A percentile compares a stretch with the other conserved stretches of the same genome.
These are phyloP conservation scores for Arxiozyma telluris DNA, from an alignment of 1,139 yeast species.

Conservation along the genomic window DNA sequence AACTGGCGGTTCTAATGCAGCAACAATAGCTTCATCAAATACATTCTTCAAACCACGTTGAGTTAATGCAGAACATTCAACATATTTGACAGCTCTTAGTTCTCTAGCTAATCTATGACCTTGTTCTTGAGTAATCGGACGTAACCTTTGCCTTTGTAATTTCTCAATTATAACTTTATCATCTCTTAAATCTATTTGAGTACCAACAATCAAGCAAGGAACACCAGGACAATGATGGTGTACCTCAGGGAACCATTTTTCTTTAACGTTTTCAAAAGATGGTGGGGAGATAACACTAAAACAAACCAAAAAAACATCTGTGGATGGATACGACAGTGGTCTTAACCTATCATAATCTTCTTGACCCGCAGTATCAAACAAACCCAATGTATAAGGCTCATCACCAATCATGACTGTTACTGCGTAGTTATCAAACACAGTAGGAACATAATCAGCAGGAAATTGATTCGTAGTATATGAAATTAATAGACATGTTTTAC, in stretches of 20 bases:
- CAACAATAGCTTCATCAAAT: slow-evolving; percentile 94
- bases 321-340: slow-evolving; percentile 92
- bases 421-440: slow-evolving; percentile 92
- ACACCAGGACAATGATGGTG: slow-evolving; percentile 98
- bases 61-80: slow-evolving; percentile 95
- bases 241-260: slow-evolving; percentile 98
- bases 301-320: slow-evolving; percentile 92
- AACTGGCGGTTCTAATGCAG: slow-evolving; percentile 87
- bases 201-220: slow-evolving; percentile 92
- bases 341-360: slow-evolving; percentile 97
- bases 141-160: slow-evolving; percentile 79
- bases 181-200: slow-evolving; percentile 89
- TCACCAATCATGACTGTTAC: slow-evolving; percentile 98
- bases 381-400: slow-evolving; percentile 92
- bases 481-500: slow-evolving; percentile 83
- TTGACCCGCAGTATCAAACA: slow-evolving; percentile 98
- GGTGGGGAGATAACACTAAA: slow-evolving; percentile 95
- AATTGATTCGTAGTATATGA: slow-evolving; percentile 83
- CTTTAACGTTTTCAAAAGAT: slow-evolving; percentile 94
- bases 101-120: slow-evolving; percentile 93
- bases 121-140: slow-evolving; percentile 76
- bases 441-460: slow-evolving; percentile 84
- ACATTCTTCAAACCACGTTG: slow-evolving; percentile 94
- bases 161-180: slow-evolving; percentile 86
- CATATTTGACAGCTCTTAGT: slow-evolving; percentile 89